A percentile compares a stretch with the other conserved stretches of the same genome.
Evolutionary conservation across 805 yeast genomes (phyloP).

Genomic region (Ogataea pini): DNA sequence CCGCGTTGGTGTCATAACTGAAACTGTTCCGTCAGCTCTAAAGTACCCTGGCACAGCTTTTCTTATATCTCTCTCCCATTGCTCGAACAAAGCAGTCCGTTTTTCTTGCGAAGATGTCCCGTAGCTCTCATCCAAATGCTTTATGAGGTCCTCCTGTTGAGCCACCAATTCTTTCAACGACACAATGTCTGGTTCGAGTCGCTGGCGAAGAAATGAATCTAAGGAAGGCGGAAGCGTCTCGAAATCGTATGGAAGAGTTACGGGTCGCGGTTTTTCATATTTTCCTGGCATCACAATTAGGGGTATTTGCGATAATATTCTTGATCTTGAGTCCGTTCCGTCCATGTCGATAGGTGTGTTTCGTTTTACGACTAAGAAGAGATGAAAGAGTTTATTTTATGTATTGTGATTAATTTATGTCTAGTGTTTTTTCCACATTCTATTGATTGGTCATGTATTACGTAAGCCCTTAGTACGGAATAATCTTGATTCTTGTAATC

Average conservation of each 20-base stretch:
- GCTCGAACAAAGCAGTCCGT: conserved; percentile 10
- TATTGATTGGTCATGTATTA: too few relatives aligned
- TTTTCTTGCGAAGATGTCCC: conserved; percentile 5
- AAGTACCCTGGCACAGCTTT: conserved; percentile 33
- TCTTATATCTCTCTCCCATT: conserved; percentile 28
- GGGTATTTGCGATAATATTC: conserved; percentile 32
- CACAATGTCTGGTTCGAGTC: conserved; percentile 3
- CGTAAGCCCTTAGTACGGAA: too few relatives aligned
- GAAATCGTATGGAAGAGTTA: conserved; percentile 30
- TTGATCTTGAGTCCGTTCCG: conserved; percentile 15
- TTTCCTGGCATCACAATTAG: conserved; percentile 30
- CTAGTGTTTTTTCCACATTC: too few relatives aligned
- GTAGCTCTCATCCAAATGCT: conserved; percentile 4
- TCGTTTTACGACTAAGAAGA: too few relatives aligned
- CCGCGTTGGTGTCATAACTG: conserved; percentile 31
- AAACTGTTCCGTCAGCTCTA: conserved; percentile 22
- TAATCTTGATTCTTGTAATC: too few relatives aligned
- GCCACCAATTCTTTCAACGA: conserved; percentile 10
- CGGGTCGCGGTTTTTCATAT: conserved; percentile 25
- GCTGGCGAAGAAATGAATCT: conserved; percentile 10
- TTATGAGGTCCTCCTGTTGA: conserved; percentile 7
- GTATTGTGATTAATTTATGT: too few relatives aligned
- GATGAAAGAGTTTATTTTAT: too few relatives aligned
- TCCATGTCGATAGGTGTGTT: too few relatives aligned
- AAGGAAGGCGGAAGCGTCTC: conserved; percentile 15